These are phyloP conservation scores for Graphilbum sp. DNA, from an alignment of 2,329 filamentous ascomycete genomes.

Conservation along the genomic window DNA sequence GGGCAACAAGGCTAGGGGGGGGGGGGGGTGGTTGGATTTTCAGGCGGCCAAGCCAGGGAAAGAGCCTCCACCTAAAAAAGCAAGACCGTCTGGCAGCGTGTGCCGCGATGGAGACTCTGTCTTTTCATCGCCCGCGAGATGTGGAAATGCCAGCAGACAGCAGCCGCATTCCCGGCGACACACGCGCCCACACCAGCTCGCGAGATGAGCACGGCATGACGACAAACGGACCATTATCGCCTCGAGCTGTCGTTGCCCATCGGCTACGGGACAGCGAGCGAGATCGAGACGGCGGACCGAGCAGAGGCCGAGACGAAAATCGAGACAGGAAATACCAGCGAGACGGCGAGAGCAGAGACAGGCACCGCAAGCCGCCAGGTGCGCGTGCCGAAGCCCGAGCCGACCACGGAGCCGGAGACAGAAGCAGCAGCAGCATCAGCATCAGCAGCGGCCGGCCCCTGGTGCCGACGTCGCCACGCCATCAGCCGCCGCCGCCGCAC, in stretches of 20 bases:
- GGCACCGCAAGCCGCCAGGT: too few relatives aligned
- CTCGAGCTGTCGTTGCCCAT: slow-evolving; percentile 14
- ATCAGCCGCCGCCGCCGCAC: too few relatives aligned
- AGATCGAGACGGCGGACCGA: slow-evolving; percentile 11
- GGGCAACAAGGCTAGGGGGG: too few relatives aligned
- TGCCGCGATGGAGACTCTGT: slow-evolving; percentile 13
- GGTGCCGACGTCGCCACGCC: too few relatives aligned
- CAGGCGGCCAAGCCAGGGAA: too few relatives aligned
- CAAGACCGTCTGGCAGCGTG: slow-evolving; percentile 3
- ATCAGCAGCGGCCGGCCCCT: too few relatives aligned
- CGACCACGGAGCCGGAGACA: too few relatives aligned
- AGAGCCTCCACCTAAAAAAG: neutral
- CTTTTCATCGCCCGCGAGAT: slow-evolving; percentile 16
- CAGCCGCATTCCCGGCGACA: slow-evolving; percentile 8
- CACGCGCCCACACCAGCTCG: neutral
- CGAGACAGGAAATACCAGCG: too few relatives aligned
- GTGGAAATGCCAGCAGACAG: slow-evolving; percentile 26
- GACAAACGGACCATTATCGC: slow-evolving; percentile 14
- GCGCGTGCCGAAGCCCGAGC: too few relatives aligned
- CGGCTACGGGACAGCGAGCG: slow-evolving; percentile 8
- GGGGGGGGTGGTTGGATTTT: too few relatives aligned
- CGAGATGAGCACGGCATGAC: slow-evolving; percentile 19
- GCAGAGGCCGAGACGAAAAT: neutral
- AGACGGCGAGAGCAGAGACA: neutral
- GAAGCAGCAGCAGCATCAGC: too few relatives aligned